A percentile compares a stretch with the other conserved stretches of the same genome.
Evolutionary conservation across 1,284 basidiomycete genomes (phyloP).

Genomic region (Ustilago hordei): DNA sequence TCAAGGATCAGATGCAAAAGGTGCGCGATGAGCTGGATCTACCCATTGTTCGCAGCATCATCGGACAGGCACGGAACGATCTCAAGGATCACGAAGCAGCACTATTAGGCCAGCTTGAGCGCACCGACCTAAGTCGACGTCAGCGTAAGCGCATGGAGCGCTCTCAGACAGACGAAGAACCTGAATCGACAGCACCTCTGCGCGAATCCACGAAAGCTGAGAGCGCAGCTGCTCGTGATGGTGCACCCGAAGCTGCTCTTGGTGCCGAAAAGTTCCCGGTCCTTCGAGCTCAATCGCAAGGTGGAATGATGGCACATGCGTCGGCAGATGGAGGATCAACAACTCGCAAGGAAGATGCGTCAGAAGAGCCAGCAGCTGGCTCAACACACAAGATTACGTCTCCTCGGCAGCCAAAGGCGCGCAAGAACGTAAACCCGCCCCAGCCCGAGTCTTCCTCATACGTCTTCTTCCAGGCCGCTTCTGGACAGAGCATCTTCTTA

Average conservation of each 20-base stretch:
- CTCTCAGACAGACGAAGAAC: slow-evolving; percentile 40
- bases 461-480: slow-evolving; percentile 94
- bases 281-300: slow-evolving; percentile 33
- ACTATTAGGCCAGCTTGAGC: slow-evolving; percentile 28
- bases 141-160: slow-evolving; percentile 51
- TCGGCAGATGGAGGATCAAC: slow-evolving; percentile 7
- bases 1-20: slow-evolving; percentile 62
- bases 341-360: slow-evolving; percentile 5
- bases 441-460: slow-evolving; percentile 72
- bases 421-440: slow-evolving; percentile 63
- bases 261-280: slow-evolving; percentile 48
- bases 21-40: slow-evolving; percentile 59
- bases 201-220: slow-evolving; percentile 6
- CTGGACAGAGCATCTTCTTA: slow-evolving; percentile 90
- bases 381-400: slow-evolving; percentile 3
- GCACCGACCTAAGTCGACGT: slow-evolving; percentile 48
- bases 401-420: slow-evolving; percentile 26
- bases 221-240: slow-evolving; percentile 10
- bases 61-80: slow-evolving; percentile 72
- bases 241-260: slow-evolving; percentile 30
- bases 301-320: slow-evolving; percentile 22
- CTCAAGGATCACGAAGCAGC: slow-evolving; percentile 72
- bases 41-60: slow-evolving; percentile 51
- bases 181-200: slow-evolving; percentile 12
- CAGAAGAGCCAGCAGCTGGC: slow-evolving; percentile 8